Evolutionary conservation across 257 asterid species (phyloP).

Genomic region (Jacaranda mimosifolia): DNA sequence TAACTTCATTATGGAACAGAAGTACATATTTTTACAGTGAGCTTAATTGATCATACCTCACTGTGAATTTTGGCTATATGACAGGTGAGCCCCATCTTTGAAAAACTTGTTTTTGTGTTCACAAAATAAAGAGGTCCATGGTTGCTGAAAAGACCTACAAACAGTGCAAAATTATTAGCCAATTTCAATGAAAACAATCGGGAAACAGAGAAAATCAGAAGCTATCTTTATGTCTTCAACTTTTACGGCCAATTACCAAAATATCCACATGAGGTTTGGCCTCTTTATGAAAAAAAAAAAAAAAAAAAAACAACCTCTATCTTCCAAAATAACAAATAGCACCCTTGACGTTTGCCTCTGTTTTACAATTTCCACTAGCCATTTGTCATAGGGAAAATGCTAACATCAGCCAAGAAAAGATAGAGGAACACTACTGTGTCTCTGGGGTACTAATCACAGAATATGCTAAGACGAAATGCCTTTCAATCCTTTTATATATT

Average conservation of each 20-base stretch:
- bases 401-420: too few relatives aligned
- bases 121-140: slow-evolving; percentile 87
- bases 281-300: too few relatives aligned
- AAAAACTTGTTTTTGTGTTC: slow-evolving; percentile 77
- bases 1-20: slow-evolving; percentile 37
- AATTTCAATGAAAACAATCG: not conserved
- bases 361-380: too few relatives aligned
- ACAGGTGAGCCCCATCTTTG: slow-evolving; percentile 93
- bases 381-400: too few relatives aligned
- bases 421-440: too few relatives aligned
- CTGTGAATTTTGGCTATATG: slow-evolving; percentile 84
- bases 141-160: slow-evolving; percentile 75
- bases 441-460: too few relatives aligned
- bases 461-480: too few relatives aligned
- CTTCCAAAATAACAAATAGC: too few relatives aligned
- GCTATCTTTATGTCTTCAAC: not conserved
- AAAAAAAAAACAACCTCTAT: too few relatives aligned
- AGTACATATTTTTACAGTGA: slow-evolving; percentile 11
- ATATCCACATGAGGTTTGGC: too few relatives aligned
- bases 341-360: too few relatives aligned
- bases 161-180: slow-evolving; percentile 25
- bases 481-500: too few relatives aligned
- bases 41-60: slow-evolving; percentile 48
- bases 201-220: not conserved
- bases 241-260: not conserved